These are phyloP conservation scores for Grosmannia serpens DNA, from an alignment of 2,329 filamentous ascomycete genomes.

Conservation along the genomic window DNA sequence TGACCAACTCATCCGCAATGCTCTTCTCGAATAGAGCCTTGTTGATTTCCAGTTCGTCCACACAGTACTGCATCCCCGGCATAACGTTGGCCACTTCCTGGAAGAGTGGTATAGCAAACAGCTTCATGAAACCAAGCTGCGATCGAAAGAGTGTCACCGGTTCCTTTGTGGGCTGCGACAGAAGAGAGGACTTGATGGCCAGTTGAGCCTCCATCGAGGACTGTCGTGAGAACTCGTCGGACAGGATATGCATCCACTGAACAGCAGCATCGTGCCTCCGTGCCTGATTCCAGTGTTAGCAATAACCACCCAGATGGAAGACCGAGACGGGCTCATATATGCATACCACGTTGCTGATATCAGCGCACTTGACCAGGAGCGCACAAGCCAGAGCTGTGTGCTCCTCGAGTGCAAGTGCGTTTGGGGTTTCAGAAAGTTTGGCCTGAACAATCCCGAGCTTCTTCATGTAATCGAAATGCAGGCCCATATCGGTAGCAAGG, in stretches of 20 bases:
- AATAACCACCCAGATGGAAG: neutral
- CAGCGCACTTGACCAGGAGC: constrained; percentile 91
- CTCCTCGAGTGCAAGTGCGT: constrained; percentile 61
- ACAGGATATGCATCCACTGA: constrained; percentile 87
- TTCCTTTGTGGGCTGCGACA: constrained; percentile 75
- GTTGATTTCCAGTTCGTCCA: constrained; percentile 71
- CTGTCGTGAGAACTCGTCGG: constrained; percentile 89
- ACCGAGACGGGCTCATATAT: neutral
- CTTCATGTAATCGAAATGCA: constrained; percentile 96
- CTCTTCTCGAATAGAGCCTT: constrained; percentile 60
- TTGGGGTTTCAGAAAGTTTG: constrained; percentile 68
- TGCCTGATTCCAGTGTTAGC: constrained; percentile 42
- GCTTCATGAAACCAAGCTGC: constrained; percentile 92
- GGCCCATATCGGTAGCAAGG: constrained; percentile 89
- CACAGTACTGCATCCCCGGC: constrained; percentile 72
- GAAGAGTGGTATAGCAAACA: constrained; percentile 89
- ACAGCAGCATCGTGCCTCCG: constrained; percentile 72
- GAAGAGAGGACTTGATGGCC: constrained; percentile 76
- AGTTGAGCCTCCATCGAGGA: constrained; percentile 84
- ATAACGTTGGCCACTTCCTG: constrained; percentile 77
- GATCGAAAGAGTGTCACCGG: constrained; percentile 71
- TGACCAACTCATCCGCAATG: constrained; percentile 52
- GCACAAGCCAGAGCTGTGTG: constrained; percentile 76
- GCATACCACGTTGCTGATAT: constrained; percentile 95
- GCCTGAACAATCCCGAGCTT: constrained; percentile 71